These are phyloP conservation scores for Wickerhamomyces silvicola DNA, from an alignment of 805 yeast species.

Conservation along the genomic window DNA sequence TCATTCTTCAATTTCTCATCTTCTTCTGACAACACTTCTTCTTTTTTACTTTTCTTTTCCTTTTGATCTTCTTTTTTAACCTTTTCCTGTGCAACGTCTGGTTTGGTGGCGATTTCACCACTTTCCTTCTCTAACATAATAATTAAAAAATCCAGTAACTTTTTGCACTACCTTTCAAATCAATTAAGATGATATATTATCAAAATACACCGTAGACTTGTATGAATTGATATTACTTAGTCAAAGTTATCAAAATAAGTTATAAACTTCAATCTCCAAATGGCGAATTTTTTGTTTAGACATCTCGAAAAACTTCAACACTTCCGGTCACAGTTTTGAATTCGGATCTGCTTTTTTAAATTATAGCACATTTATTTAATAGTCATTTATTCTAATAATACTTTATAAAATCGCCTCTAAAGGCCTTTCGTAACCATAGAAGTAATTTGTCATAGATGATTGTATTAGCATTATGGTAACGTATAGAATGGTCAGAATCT, in stretches of 20 bases:
- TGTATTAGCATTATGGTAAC: slow-evolving; percentile 65
- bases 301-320: no score
- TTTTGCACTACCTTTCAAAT: no score
- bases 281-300: no score
- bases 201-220: no score
- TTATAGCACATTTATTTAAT: no score
- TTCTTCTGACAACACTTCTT: slow-evolving; percentile 89
- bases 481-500: slow-evolving; percentile 70
- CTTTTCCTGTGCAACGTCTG: slow-evolving; percentile 3
- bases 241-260: no score
- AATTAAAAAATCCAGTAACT: neutral
- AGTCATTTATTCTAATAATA: slow-evolving; percentile 1
- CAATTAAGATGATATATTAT: no score
- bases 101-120: slow-evolving; percentile 23
- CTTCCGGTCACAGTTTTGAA: no score
- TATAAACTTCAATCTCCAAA: no score
- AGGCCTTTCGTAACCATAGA: slow-evolving; percentile 60
- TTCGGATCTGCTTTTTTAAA: neutral
- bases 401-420: slow-evolving; percentile 36
- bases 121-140: slow-evolving; percentile 11
- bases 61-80: slow-evolving; percentile 1
- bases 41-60: slow-evolving; percentile 27
- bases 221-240: no score
- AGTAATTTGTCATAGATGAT: slow-evolving; percentile 64
- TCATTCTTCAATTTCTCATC: slow-evolving; percentile 84